Evolutionary conservation across 768 basidiomycete species (phyloP).

Genomic region (Pleurotus pulmonarius): DNA sequence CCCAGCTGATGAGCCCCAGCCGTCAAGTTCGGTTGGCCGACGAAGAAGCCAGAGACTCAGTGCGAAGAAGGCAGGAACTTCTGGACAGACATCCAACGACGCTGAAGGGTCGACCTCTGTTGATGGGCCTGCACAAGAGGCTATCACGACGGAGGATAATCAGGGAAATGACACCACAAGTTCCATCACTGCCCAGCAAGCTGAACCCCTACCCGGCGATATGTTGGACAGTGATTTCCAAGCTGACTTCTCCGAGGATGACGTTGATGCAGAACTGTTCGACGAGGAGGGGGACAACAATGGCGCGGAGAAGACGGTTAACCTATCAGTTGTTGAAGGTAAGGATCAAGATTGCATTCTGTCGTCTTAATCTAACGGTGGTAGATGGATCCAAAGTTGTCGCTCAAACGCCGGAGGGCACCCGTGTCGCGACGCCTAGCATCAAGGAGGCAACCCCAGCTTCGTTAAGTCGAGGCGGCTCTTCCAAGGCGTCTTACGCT

Average conservation of each 20-base stretch:
- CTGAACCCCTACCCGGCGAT: conserved; percentile 50
- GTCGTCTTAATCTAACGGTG: conserved; percentile 8
- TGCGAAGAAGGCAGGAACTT: conserved; percentile 50
- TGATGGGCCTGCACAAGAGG: background rate
- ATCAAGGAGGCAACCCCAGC: conserved; percentile 23
- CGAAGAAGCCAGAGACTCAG: conserved; percentile 83
- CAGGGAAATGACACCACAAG: conserved; percentile 8
- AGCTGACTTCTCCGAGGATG: conserved; percentile 82
- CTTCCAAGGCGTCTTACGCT: conserved; percentile 75
- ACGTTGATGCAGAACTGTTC: conserved; percentile 81
- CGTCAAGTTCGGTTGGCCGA: conserved; percentile 42
- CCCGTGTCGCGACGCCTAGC: conserved; percentile 86
- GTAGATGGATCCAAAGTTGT: conserved; percentile 90
- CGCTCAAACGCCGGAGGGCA: conserved; percentile 96
- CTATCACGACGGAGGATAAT: background rate
- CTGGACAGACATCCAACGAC: conserved; percentile 12
- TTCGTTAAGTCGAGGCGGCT: conserved; percentile 22
- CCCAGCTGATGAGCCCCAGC: conserved; percentile 29
- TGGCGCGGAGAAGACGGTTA: conserved; percentile 80
- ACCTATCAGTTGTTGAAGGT: conserved; percentile 80
- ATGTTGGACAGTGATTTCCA: conserved; percentile 59
- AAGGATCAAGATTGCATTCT: conserved; percentile 11
- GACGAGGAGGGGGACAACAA: conserved; percentile 80
- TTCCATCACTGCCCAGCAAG: conserved; percentile 19
- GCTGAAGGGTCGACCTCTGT: conserved; percentile 1